A percentile compares a stretch with the other conserved stretches of the same genome.
Evolutionary conservation across 2,329 filamentous ascomycete genomes (phyloP).

Genomic region (Colletotrichum tanaceti): DNA sequence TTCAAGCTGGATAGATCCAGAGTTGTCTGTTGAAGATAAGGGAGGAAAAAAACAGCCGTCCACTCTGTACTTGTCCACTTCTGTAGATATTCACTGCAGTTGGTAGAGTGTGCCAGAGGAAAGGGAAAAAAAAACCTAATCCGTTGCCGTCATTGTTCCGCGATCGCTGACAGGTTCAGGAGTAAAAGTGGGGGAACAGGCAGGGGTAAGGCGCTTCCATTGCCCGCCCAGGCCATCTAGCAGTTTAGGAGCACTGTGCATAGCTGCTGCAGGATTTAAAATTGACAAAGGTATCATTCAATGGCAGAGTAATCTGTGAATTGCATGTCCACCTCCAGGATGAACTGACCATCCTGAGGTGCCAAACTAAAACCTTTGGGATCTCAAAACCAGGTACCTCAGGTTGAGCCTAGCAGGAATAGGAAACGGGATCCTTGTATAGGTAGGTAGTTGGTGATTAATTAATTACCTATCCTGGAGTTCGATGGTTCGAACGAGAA

Average conservation of each 20-base stretch:
- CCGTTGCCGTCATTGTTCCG: conserved; percentile 26
- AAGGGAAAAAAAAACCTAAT: conserved; percentile 22
- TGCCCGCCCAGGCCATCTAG: neutral
- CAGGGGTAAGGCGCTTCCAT: no score
- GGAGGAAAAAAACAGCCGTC: neutral
- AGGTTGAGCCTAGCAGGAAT: no score
- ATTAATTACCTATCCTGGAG: neutral
- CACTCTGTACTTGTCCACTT: conserved; percentile 5
- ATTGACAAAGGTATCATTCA: neutral
- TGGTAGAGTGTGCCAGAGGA: conserved; percentile 13
- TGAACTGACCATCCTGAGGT: neutral
- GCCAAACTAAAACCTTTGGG: neutral
- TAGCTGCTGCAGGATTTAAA: neutral
- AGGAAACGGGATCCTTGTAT: no score
- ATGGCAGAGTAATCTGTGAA: no score
- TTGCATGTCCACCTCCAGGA: neutral
- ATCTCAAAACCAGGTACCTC: neutral
- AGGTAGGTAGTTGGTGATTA: no score
- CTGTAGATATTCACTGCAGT: neutral
- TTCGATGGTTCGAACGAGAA: neutral
- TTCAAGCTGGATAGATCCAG: neutral
- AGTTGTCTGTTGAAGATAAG: neutral
- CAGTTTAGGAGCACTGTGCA: neutral
- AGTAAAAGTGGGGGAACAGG: conserved; percentile 19
- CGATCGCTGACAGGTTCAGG: conserved; percentile 30